A percentile compares a stretch with the other conserved stretches of the same genome.
phyloP scores from a whole-genome alignment of 129 eudicot genomes.

The Flaveria sonorensis region DNA sequence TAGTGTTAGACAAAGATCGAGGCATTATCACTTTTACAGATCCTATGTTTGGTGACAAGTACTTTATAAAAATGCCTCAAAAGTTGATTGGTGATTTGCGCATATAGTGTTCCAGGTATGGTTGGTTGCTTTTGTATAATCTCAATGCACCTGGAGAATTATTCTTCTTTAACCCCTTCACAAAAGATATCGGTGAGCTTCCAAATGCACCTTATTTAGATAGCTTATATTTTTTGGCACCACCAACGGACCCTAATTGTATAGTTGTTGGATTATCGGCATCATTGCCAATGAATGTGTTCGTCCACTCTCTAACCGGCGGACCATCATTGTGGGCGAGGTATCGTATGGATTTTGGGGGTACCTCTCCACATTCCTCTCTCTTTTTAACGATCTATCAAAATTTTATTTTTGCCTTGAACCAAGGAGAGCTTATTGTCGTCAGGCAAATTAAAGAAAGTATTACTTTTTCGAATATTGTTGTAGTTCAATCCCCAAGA shows the following conservation, averaged over 20 bases:
- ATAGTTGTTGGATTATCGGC: conserved; percentile 19
- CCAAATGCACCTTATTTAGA: conserved; percentile 5
- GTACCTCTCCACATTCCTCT: not conserved
- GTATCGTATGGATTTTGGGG: not conserved
- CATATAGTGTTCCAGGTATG: conserved; percentile 10
- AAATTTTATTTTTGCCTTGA: conserved; percentile 2
- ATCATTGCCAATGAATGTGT: not conserved
- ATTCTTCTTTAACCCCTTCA: conserved; percentile 31
- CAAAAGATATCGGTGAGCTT: conserved; percentile 18
- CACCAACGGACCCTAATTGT: conserved; percentile 23
- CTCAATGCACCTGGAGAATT: not conserved
- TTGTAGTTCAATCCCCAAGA: not conserved
- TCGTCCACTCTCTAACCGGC: not conserved
- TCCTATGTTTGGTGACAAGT: conserved; percentile 22
- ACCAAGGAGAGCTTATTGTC: conserved; percentile 5
- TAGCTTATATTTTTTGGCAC: not conserved
- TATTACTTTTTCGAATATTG: not conserved
- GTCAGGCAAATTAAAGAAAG: not conserved
- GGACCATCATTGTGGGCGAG: not conserved
- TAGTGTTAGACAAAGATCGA: not conserved
- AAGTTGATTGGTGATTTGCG: not conserved
- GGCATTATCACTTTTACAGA: conserved; percentile 11
- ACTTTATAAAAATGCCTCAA: not conserved
- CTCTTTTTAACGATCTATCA: not conserved
- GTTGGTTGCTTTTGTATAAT: conserved; percentile 21